phyloP scores from a whole-genome alignment of 2,329 filamentous ascomycete genomes.

The Neopestalotiopsis sp. region DNA sequence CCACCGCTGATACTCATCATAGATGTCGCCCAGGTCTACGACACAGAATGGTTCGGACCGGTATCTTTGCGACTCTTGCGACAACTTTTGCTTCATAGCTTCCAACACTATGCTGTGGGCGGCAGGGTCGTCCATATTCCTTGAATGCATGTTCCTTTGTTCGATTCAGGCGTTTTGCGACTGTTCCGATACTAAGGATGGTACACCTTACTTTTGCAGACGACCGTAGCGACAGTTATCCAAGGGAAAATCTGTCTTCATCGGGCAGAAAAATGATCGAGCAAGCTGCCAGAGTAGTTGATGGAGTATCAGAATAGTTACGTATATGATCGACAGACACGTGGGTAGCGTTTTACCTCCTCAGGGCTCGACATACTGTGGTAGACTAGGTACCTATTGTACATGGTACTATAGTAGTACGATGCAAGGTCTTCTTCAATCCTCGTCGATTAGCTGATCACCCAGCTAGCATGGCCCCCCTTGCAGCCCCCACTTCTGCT shows the following conservation, averaged over 20 bases:
- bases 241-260: background rate
- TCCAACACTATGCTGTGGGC: background rate
- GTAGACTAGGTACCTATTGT: background rate
- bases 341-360: background rate
- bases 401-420: background rate
- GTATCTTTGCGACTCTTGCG: conserved; percentile 4
- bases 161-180: background rate
- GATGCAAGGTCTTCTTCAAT: background rate
- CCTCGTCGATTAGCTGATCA: background rate
- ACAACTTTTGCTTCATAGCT: conserved; percentile 3
- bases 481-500: background rate
- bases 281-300: background rate
- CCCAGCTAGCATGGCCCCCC: background rate
- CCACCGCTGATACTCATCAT: conserved; percentile 9
- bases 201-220: background rate
- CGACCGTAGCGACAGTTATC: background rate
- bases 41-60: conserved; percentile 7
- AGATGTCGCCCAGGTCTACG: conserved; percentile 1
- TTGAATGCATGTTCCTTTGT: background rate
- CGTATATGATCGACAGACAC: background rate
- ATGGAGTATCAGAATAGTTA: background rate
- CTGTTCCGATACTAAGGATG: background rate
- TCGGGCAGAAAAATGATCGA: background rate
- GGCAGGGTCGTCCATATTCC: background rate
- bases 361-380: background rate